Evolutionary conservation across 176 grass and related monocot genomes (phyloP), one percentile per base, ranked within the genome.

Genomic region (Pontederia paniculata): DNA sequence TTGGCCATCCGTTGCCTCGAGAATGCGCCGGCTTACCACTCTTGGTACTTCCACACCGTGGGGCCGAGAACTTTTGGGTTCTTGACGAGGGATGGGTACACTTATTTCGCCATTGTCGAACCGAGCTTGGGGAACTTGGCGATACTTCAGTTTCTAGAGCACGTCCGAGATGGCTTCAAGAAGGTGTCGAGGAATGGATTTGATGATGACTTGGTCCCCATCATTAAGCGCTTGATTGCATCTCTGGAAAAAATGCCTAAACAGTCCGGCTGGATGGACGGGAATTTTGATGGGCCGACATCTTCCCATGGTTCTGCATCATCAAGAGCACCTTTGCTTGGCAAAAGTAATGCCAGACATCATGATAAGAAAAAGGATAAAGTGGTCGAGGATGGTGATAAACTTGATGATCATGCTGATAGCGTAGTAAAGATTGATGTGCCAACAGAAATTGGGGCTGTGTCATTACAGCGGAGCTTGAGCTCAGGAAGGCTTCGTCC

Each of bases 201-300:
- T 16, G 80, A 90, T 3, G 74, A 81, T 41, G 68, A 79, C 0
- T 48, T 96, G 60, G 66, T 96, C 17, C 91, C 86, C 0, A 72
- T 84, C 13, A 81, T 96, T n/a, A 80, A 84, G 67, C 62, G 68
- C 68, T 68, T 96, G 20, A 84, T 87, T 44, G 70, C 69, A 41
- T 90, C 91, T 1, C 42, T 96, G 21, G 86, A 90, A 46, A 89
- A 87, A 59, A 89, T 96, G 91, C 91, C 91, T 10, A 81, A 63
- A 10, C 73, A 76, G 0, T 14, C 80, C 17, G 80, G 78, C 20
- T 42, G 59, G 0, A 57, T 74, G 12, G 74, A 96, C 49, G 79
- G 70, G 0, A 72, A 61, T 41, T 67, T 8, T 2, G 74, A 76
- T 18, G 79, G 68, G 44, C 57, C 42, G 5, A 53, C 63, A 1